Percentiles rank a stretch among this genome's conserved stretches.
These are phyloP conservation scores for Coprinopsis strossmayeri DNA, from an alignment of 768 basidiomycete species.

Conservation along the genomic window DNA sequence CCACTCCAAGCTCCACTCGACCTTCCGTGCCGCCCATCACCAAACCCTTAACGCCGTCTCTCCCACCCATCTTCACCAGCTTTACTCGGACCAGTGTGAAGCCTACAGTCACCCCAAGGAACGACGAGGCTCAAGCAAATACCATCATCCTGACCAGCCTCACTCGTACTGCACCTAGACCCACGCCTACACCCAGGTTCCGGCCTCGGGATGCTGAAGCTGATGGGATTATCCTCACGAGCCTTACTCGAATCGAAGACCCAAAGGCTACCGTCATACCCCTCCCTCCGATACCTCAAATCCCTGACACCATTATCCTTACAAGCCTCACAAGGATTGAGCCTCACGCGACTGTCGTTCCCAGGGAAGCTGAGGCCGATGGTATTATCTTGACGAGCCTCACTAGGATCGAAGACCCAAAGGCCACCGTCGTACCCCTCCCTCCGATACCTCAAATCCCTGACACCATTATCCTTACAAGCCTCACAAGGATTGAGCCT, in stretches of 20 bases:
- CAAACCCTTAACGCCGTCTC: neutral
- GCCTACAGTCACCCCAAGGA: too few species aligned
- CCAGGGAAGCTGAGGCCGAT: neutral
- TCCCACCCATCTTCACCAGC: neutral
- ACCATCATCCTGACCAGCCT: neutral
- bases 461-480: neutral
- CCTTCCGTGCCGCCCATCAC: neutral
- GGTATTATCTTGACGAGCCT: neutral
- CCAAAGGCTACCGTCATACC: neutral
- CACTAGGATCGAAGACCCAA: neutral
- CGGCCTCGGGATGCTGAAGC: neutral
- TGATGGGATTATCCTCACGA: neutral
- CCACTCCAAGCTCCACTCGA: neutral
- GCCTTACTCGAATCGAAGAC: neutral
- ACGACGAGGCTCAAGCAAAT: too few species aligned
- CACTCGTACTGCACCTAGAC: neutral
- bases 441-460: neutral
- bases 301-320: neutral
- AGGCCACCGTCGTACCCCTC: neutral
- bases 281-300: neutral
- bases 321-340: conserved; percentile 1
- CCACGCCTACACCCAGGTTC: neutral
- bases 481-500: neutral
- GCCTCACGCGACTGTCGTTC: neutral
- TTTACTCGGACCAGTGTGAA: neutral